Conservation (phyloP, 1,139 yeast genomes). For the Candida albicans region DNA sequence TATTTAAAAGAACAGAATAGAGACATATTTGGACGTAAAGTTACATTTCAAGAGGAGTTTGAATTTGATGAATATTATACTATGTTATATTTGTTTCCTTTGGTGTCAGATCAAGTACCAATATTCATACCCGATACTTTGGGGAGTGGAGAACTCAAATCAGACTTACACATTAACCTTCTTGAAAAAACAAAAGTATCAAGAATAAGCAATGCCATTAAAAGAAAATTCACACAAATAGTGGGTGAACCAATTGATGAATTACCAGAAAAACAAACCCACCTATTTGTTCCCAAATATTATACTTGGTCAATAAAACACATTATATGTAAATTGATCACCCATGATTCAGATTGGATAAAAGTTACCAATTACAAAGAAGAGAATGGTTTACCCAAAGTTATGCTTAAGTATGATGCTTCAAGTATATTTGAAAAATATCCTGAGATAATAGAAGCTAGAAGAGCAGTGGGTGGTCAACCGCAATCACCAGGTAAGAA, state of each 20-base stretch:
- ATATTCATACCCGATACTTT: slow-evolving; percentile 22
- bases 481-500: slow-evolving; percentile 3
- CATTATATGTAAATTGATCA: slow-evolving; percentile 9
- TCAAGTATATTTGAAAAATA: slow-evolving; percentile 5
- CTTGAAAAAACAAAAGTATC: background rate
- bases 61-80: slow-evolving; percentile 23
- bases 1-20: slow-evolving; percentile 17
- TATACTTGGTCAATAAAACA: slow-evolving; percentile 8
- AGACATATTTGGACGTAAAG: slow-evolving; percentile 26
- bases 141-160: slow-evolving; percentile 23
- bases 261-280: background rate
- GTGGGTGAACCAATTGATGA: background rate
- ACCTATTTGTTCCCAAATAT: slow-evolving; percentile 3
- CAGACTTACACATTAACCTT: slow-evolving; percentile 2
- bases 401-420: slow-evolving; percentile 12
- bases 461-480: slow-evolving; percentile 1
- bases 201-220: background rate
- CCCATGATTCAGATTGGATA: slow-evolving; percentile 2
- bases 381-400: slow-evolving; percentile 12
- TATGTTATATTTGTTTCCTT: slow-evolving; percentile 28
- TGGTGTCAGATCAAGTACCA: slow-evolving; percentile 17
- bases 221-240: background rate
- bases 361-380: slow-evolving; percentile 8
- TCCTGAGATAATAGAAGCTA: slow-evolving; percentile 11
- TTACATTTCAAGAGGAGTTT: slow-evolving; percentile 16